phyloP scores from a whole-genome alignment of 495 filamentous ascomycete genomes.

The Talaromyces liani region DNA sequence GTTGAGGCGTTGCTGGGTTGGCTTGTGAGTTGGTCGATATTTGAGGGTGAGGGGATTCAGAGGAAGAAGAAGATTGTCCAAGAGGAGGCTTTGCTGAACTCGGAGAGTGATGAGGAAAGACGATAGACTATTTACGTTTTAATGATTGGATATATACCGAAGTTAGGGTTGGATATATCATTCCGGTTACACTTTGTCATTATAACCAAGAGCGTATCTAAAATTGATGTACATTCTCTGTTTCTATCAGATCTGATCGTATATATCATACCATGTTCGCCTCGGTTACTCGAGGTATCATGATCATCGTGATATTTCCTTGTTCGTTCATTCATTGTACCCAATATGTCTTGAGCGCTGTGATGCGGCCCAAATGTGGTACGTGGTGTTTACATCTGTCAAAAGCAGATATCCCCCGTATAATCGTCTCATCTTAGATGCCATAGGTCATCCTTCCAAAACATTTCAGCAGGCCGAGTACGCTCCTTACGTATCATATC shows the following conservation, averaged over 20 bases:
- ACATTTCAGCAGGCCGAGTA: too few relatives aligned
- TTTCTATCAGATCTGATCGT: background rate
- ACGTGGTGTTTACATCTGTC: too few relatives aligned
- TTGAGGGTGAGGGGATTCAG: conserved; percentile 45
- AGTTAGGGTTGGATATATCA: background rate
- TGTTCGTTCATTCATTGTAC: background rate
- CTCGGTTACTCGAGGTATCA: background rate
- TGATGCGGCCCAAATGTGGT: too few relatives aligned
- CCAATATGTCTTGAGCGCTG: background rate
- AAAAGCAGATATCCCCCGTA: too few relatives aligned
- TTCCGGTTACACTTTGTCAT: background rate
- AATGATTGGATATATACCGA: background rate
- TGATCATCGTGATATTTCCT: background rate
- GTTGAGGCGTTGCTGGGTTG: conserved; percentile 43
- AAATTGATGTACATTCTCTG: background rate
- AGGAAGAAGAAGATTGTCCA: conserved; percentile 15
- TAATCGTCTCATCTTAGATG: too few relatives aligned
- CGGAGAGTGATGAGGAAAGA: background rate
- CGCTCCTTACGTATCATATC: background rate
- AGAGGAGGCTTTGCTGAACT: background rate
- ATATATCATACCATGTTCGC: background rate
- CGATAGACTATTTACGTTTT: background rate
- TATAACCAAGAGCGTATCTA: background rate
- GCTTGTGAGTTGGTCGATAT: conserved; percentile 42
- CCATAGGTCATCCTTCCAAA: too few relatives aligned